Base-by-base conservation (phyloP, 306 rosid genomes). In the Fragaria iinumae region DNA sequence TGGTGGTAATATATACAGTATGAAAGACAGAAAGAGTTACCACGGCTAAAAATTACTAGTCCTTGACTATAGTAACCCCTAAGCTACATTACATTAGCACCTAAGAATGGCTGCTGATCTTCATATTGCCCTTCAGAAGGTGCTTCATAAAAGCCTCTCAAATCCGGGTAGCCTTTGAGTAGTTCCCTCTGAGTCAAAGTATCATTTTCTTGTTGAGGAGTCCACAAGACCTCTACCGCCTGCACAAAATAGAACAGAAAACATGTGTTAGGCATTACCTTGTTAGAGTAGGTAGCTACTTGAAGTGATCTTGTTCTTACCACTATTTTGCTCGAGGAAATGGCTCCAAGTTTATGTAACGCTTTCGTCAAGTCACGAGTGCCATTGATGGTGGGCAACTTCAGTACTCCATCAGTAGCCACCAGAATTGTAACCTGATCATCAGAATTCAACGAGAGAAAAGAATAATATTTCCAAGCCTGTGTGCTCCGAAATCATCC, bases 311-410 rank as follows among this genome's bases (percentile, higher is more conserved):
- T 29, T 27, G 60, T 73, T 81, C 90, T 84, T 84, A 93, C 98
- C 73, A 93, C 71, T 80, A 93, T 80, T 84, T 82, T 91, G 85
- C 81, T 81, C 0, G 96, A 86, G 77, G 98, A 91, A 76, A 93
- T 89, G 75, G 97, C 86, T 79, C 92, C 98, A 47, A 93, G 89
- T 81, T 87, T 91, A 83, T 89, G 98, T 78, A 93, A 80, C 75
- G 96, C 97, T 80, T 93, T 93, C 87, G 91, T 93, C 88, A 93
- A 82, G 76, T 93, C 90, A 79, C 84, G 80, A 72, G 97, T 89
- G 78, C 97, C 93, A 77, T 89, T 93, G 86, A 93, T 89, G 70
- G 87, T 53, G 27, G 98, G 96, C 56, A 93, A 87, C 82, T 93
- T 91, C 79, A 79, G 91, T 57, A 66, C 87, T 87, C 96, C 98